Conservation (phyloP, 2,329 filamentous ascomycete genomes). For the Alternaria atra region DNA sequence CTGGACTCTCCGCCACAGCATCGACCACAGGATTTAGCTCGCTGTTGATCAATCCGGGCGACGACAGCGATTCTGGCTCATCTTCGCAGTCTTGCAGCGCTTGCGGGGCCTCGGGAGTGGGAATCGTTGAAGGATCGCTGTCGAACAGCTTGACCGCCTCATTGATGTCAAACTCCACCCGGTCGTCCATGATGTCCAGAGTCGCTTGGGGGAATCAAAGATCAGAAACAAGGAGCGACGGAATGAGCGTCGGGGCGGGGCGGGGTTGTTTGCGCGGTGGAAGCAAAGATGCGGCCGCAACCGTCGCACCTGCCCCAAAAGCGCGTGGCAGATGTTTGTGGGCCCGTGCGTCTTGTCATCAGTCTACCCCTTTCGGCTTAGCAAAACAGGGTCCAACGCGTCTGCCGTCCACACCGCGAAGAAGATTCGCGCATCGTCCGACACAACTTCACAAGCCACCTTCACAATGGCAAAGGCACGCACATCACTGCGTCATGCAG, state of each 20-base stretch:
- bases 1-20: conserved; percentile 88
- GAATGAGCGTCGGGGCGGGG: conserved; percentile 23
- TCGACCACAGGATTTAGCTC: conserved; percentile 93
- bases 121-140: conserved; percentile 84
- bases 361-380: conserved; percentile 26
- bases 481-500: conserved; percentile 34
- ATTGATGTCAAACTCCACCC: conserved; percentile 90
- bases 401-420: conserved; percentile 17
- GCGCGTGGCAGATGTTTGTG: conserved; percentile 33
- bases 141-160: conserved; percentile 96
- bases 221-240: conserved; percentile 26
- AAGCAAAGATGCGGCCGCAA: conserved; percentile 24
- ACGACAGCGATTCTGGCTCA: conserved; percentile 84
- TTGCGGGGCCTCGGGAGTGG: conserved; percentile 84
- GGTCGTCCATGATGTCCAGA: conserved; percentile 67
- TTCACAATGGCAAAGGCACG: conserved; percentile 45
- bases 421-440: conserved; percentile 10
- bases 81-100: conserved; percentile 90
- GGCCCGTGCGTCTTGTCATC: conserved; percentile 19
- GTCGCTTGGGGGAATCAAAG: conserved; percentile 19
- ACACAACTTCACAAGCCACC: conserved; percentile 22
- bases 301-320: conserved; percentile 22
- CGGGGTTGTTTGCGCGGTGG: conserved; percentile 24
- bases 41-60: conserved; percentile 76
- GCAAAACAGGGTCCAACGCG: conserved; percentile 19